These are phyloP conservation scores for Leccinum aurantiacum DNA, from an alignment of 768 basidiomycete species.

Conservation along the genomic window DNA sequence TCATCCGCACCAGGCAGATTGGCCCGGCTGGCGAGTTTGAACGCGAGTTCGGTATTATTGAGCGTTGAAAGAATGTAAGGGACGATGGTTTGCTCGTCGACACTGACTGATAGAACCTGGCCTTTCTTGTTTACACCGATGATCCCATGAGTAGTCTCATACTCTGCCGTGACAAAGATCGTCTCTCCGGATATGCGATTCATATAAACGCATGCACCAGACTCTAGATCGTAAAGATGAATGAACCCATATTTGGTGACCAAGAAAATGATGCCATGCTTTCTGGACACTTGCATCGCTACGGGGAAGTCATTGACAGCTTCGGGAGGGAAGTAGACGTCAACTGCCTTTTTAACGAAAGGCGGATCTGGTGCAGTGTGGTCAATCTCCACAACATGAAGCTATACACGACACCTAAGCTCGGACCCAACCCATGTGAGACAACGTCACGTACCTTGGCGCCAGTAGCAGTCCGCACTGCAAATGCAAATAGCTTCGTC, in stretches of 20 bases:
- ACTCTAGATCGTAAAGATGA: slow-evolving; percentile 96
- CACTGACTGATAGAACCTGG: slow-evolving; percentile 93
- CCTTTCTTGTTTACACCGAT: slow-evolving; percentile 99
- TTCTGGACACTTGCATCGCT: slow-evolving; percentile 97
- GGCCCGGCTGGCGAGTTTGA: slow-evolving; percentile 94
- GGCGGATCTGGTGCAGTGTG: slow-evolving; percentile 90
- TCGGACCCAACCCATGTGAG: neutral
- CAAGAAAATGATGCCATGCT: slow-evolving; percentile 95
- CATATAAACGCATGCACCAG: slow-evolving; percentile 98
- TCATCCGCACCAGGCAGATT: slow-evolving; percentile 98
- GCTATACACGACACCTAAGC: slow-evolving; percentile 45
- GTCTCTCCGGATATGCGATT: slow-evolving; percentile 99
- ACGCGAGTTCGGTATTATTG: slow-evolving; percentile 97
- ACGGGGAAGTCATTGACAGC: slow-evolving; percentile 99
- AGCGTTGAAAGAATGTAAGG: slow-evolving; percentile 92
- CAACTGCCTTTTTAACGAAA: slow-evolving; percentile 96
- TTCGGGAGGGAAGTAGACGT: slow-evolving; percentile 98
- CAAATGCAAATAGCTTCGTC: slow-evolving; percentile 93
- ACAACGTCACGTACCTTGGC: slow-evolving; percentile 72
- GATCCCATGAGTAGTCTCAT: slow-evolving; percentile 91
- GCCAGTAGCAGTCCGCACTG: slow-evolving; percentile 94
- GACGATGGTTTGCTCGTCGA: slow-evolving; percentile 94
- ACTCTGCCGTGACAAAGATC: slow-evolving; percentile 97
- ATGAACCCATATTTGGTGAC: slow-evolving; percentile 99
- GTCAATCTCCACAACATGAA: slow-evolving; percentile 98